Percentiles rank a stretch among this genome's conserved stretches.
phyloP scores from a whole-genome alignment of 257 asterid species.

The Perilla frutescens region DNA sequence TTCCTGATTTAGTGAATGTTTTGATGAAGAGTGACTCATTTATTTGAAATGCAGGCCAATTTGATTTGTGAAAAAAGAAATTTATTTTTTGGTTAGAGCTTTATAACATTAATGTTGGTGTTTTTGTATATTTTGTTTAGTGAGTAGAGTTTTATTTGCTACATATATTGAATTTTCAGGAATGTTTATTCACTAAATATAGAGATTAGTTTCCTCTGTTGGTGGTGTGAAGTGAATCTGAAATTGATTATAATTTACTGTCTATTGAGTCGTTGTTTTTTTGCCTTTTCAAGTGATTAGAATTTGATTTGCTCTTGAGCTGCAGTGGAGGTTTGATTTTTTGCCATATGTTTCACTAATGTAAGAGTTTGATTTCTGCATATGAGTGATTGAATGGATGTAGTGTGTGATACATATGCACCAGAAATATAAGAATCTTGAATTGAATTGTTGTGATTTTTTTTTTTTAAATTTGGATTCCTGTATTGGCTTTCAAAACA shows the following conservation, averaged over 20 bases:
- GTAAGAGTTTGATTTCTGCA: constrained; percentile 12
- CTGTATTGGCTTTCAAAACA: background rate
- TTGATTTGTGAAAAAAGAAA: constrained; percentile 17
- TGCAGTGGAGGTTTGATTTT: background rate
- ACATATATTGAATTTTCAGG: constrained; percentile 7
- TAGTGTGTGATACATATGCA: constrained; percentile 12
- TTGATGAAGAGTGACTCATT: background rate
- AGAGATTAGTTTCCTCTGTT: constrained; percentile 27
- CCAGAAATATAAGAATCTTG: constrained; percentile 6
- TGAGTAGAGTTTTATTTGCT: constrained; percentile 28
- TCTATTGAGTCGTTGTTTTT: background rate
- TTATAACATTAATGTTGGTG: background rate
- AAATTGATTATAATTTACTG: background rate
- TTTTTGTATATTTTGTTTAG: constrained; percentile 7
- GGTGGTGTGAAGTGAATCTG: constrained; percentile 34
- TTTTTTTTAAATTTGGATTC: background rate
- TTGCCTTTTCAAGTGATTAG: background rate
- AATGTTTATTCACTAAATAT: background rate
- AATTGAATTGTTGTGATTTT: constrained; percentile 14
- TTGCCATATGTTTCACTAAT: background rate
- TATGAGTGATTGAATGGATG: constrained; percentile 18
- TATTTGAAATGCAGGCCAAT: constrained; percentile 24
- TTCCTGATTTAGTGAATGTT: background rate
- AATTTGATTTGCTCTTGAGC: constrained; percentile 18
- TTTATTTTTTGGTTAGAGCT: background rate